Evolutionary conservation across 805 yeast genomes (phyloP).

Genomic region (Yueomyces sp.): DNA sequence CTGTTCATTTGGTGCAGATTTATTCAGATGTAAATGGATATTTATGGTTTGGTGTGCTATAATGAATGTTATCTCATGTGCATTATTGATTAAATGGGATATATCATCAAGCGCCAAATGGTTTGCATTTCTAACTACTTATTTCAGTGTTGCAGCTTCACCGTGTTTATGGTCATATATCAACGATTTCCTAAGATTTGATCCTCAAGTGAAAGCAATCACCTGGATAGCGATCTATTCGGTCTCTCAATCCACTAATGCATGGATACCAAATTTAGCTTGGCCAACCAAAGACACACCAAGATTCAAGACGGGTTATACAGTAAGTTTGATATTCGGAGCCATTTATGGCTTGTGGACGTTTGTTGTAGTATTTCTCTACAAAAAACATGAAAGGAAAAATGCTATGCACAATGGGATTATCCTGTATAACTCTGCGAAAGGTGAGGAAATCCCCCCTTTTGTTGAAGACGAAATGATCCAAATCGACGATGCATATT

Average conservation of each 20-base stretch:
- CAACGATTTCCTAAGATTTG: constrained; percentile 43
- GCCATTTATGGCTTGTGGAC: constrained; percentile 36
- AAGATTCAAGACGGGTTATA: constrained; percentile 38
- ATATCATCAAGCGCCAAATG: constrained; percentile 46
- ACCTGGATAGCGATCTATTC: constrained; percentile 44
- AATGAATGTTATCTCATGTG: constrained; percentile 41
- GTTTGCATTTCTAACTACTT: constrained; percentile 48
- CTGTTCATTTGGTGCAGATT: constrained; percentile 36
- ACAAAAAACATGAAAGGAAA: constrained; percentile 37
- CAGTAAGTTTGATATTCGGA: constrained; percentile 36
- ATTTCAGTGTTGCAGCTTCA: constrained; percentile 51
- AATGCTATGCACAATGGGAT: constrained; percentile 37
- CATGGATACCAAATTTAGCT: constrained; percentile 42
- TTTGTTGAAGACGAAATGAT: constrained; percentile 18
- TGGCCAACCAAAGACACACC: constrained; percentile 49
- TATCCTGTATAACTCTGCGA: constrained; percentile 29
- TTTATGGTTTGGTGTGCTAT: constrained; percentile 39
- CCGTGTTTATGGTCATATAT: constrained; percentile 48
- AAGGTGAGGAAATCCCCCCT: constrained; percentile 20
- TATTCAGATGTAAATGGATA: constrained; percentile 38
- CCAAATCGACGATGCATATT: constrained; percentile 19
- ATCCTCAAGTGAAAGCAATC: constrained; percentile 41
- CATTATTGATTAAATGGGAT: constrained; percentile 45
- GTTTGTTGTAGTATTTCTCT: constrained; percentile 37
- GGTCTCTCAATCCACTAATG: constrained; percentile 45